Conservation (phyloP, 192 early-diverging fungal species). For the Coemansia javaensis region DNA sequence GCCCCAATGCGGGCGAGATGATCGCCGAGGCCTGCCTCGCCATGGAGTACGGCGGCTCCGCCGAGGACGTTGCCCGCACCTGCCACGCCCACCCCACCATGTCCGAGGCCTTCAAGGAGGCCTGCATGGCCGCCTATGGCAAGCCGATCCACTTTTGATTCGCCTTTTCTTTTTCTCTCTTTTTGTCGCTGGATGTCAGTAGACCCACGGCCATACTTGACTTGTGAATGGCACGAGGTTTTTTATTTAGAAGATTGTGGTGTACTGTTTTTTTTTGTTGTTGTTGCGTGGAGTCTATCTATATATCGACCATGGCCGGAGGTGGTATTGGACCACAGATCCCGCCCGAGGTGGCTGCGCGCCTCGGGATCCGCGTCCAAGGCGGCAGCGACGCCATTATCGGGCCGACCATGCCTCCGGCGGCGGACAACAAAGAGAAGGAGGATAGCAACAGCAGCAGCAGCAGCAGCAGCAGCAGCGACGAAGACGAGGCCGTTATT, state of each 20-base stretch:
- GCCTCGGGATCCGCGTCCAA: constrained; percentile 17
- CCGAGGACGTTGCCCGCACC: constrained; percentile 95
- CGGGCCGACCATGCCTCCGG: constrained; percentile 35
- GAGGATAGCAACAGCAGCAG: background rate
- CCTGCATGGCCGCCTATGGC: constrained; percentile 83
- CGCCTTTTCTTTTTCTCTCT: background rate
- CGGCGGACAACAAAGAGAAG: background rate
- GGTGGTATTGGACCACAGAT: constrained; percentile 41
- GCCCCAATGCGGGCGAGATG: constrained; percentile 98
- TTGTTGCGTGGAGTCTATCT: no score
- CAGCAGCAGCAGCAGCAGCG: background rate
- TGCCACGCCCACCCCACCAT: constrained; percentile 97
- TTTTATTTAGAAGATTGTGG: constrained; percentile 26
- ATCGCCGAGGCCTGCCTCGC: constrained; percentile 96
- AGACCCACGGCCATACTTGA: no score
- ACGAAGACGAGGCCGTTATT: constrained; percentile 7
- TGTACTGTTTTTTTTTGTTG: background rate
- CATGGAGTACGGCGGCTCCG: constrained; percentile 97
- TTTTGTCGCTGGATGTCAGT: background rate
- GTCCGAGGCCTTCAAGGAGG: constrained; percentile 98
- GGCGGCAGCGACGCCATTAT: constrained; percentile 5
- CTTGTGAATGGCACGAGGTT: no score
- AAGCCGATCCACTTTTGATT: constrained; percentile 72
- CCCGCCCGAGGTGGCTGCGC: constrained; percentile 39
- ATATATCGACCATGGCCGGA: no score